Percentiles rank a stretch among this genome's conserved stretches.
These are phyloP conservation scores for Fusarium pseudoanthophilum DNA, from an alignment of 2,329 filamentous ascomycete species.

Conservation along the genomic window DNA sequence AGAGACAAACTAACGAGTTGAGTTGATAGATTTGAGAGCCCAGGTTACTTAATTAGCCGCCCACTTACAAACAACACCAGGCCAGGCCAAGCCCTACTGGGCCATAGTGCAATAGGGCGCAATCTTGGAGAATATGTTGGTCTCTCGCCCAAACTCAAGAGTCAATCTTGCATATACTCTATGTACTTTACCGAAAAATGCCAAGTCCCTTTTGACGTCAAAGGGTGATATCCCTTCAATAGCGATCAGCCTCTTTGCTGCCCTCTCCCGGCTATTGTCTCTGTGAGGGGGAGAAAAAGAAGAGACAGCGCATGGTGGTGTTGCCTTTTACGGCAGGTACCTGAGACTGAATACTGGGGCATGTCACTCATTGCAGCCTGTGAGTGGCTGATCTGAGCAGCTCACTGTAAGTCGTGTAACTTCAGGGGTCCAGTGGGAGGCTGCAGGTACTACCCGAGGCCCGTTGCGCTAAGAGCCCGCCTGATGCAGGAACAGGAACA, in stretches of 20 bases:
- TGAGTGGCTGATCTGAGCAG: slow-evolving; percentile 16
- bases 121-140: slow-evolving; percentile 21
- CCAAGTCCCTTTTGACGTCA: slow-evolving; percentile 14
- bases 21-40: slow-evolving; percentile 7
- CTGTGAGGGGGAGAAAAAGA: background rate
- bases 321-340: slow-evolving; percentile 31
- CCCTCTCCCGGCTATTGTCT: background rate
- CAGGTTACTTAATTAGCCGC: slow-evolving; percentile 16
- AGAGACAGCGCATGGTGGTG: background rate
- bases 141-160: background rate
- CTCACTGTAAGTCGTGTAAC: background rate
- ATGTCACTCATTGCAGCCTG: slow-evolving; percentile 14
- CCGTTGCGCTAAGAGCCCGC: slow-evolving; percentile 34
- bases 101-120: slow-evolving; percentile 11
- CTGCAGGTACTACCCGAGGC: slow-evolving; percentile 34
- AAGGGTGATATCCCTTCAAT: slow-evolving; percentile 3
- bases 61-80: slow-evolving; percentile 12
- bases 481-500: slow-evolving; percentile 40
- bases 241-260: background rate
- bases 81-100: slow-evolving; percentile 4
- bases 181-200: background rate
- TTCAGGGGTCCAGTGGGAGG: slow-evolving; percentile 22
- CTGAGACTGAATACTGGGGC: slow-evolving; percentile 4
- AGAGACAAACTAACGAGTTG: slow-evolving; percentile 4
- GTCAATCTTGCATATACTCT: background rate